phyloP scores from a whole-genome alignment of 805 yeast genomes.

The Sugiyamaella valdiviana region DNA sequence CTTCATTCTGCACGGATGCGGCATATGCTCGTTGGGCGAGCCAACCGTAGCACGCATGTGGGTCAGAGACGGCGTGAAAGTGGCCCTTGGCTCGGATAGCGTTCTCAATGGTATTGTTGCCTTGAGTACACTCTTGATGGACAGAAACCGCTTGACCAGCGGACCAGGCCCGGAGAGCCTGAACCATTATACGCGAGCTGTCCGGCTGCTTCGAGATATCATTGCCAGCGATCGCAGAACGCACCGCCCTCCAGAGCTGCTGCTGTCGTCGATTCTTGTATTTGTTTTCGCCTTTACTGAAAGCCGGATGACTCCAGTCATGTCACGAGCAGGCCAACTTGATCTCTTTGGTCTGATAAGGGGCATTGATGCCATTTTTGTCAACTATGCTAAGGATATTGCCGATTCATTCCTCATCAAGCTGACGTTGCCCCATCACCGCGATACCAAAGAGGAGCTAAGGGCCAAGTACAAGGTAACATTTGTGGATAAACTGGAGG shows the following conservation, averaged over 20 bases:
- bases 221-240: not conserved
- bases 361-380: conserved; percentile 4
- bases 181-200: conserved; percentile 2
- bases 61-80: not conserved
- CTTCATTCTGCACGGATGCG: not conserved
- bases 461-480: not conserved
- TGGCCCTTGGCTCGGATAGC: conserved; percentile 4
- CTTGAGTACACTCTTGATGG: not conserved
- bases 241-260: conserved; percentile 6
- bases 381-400: not conserved
- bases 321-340: not conserved
- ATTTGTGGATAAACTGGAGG: not conserved
- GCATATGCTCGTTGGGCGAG: not conserved
- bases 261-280: conserved; percentile 2
- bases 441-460: not conserved
- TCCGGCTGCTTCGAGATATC: not conserved
- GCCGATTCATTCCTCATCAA: not conserved
- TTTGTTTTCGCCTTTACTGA: conserved; percentile 4
- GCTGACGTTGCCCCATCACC: not conserved
- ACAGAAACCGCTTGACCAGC: not conserved
- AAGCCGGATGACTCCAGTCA: conserved; percentile 1
- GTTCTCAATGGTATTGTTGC: conserved; percentile 8
- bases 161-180: not conserved
- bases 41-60: not conserved
- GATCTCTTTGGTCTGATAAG: conserved; percentile 6